Percentiles rank a stretch among this genome's conserved stretches.
These are phyloP conservation scores for Cephalotrichum gorgonifer DNA, from an alignment of 2,329 filamentous ascomycete species.

Conservation along the genomic window DNA sequence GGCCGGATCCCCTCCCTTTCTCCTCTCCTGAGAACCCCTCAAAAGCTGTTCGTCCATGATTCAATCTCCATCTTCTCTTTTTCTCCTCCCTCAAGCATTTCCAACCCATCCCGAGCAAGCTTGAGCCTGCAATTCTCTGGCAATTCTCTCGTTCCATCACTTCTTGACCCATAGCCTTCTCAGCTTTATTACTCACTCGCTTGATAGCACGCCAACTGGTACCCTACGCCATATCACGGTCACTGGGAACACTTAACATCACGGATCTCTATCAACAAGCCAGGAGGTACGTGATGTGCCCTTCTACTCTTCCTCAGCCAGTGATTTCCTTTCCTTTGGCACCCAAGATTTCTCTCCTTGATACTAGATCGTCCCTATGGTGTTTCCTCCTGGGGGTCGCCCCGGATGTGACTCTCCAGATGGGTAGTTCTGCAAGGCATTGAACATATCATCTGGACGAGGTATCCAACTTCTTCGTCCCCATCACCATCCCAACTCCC, in stretches of 20 bases:
- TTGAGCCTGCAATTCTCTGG: constrained; percentile 28
- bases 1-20: background rate
- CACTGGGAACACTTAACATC: background rate
- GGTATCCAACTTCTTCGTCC: background rate
- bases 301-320: background rate
- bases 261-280: background rate
- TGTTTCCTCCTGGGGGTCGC: too few relatives aligned
- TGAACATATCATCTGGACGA: too few relatives aligned
- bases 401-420: too few relatives aligned
- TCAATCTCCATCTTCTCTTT: constrained; percentile 14
- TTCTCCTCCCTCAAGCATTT: constrained; percentile 34
- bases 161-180: constrained; percentile 51
- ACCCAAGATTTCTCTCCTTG: too few relatives aligned
- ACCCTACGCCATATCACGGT: background rate
- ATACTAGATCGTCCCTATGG: too few relatives aligned
- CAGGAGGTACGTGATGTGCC: background rate
- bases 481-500: background rate
- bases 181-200: constrained; percentile 46
- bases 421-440: too few relatives aligned
- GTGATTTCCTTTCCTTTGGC: too few relatives aligned
- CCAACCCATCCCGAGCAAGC: constrained; percentile 15
- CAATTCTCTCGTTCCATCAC: constrained; percentile 24
- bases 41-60: constrained; percentile 2
- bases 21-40: background rate
- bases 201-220: constrained; percentile 31